A percentile compares a stretch with the other conserved stretches of the same genome.
These are phyloP conservation scores for Rutidosis leptorrhynchoides DNA, from an alignment of 129 eudicot genomes.

Conservation along the genomic window DNA sequence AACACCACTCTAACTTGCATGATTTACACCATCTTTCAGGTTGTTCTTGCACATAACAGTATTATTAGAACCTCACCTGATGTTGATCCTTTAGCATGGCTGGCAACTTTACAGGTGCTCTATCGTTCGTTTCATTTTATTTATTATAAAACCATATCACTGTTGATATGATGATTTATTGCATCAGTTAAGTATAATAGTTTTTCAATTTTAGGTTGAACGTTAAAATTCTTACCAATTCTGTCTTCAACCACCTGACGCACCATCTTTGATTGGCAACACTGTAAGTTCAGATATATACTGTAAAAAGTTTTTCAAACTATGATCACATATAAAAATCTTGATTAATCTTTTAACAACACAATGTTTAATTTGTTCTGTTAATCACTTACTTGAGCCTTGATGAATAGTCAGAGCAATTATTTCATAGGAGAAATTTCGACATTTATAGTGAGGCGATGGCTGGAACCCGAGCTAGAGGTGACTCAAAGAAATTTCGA, in stretches of 20 bases:
- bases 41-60: conserved; percentile 98
- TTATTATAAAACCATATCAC: conserved; percentile 6
- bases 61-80: conserved; percentile 64
- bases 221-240: conserved; percentile 86
- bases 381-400: conserved; percentile 39
- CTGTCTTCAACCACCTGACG: conserved; percentile 93
- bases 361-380: conserved; percentile 24
- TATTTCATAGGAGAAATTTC: conserved; percentile 68
- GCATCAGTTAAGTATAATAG: conserved; percentile 7
- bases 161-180: neutral
- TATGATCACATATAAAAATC: neutral
- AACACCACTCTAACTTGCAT: neutral
- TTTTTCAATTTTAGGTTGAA: conserved; percentile 51
- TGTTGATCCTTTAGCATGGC: conserved; percentile 84
- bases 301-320: conserved; percentile 1
- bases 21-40: conserved; percentile 36
- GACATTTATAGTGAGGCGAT: conserved; percentile 81
- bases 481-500: conserved; percentile 67
- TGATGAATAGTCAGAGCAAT: conserved; percentile 84
- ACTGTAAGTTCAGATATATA: conserved; percentile 59
- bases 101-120: conserved; percentile 73
- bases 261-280: conserved; percentile 95
- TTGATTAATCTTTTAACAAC: conserved; percentile 13
- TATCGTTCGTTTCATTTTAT: neutral
- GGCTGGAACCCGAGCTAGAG: conserved; percentile 98